Conservation (phyloP, 371 early-diverging fungal species). For the Rhizopus stolonifer region DNA sequence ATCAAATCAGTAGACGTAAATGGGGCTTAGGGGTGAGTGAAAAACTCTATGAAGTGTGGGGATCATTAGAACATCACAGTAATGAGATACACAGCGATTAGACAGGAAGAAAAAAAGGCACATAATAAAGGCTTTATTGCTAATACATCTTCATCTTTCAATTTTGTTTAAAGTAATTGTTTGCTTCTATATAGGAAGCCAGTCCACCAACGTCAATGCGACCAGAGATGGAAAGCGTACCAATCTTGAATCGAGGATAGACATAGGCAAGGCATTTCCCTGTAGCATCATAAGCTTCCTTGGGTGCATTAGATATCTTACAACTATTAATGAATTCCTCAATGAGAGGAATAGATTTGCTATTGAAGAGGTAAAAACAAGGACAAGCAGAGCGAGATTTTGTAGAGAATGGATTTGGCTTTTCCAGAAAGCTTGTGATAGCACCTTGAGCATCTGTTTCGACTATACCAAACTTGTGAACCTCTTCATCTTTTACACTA, state of each 20-base stretch:
- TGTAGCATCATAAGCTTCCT: slow-evolving; percentile 61
- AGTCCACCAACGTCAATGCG: slow-evolving; percentile 67
- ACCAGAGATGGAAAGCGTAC: slow-evolving; percentile 50
- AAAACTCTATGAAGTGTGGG: slow-evolving; percentile 63
- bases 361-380: slow-evolving; percentile 58
- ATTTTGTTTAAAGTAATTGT: slow-evolving; percentile 38
- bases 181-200: slow-evolving; percentile 51
- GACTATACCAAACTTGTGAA: slow-evolving; percentile 59
- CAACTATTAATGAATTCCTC: slow-evolving; percentile 43
- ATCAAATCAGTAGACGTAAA: slow-evolving; percentile 46
- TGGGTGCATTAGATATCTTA: slow-evolving; percentile 22
- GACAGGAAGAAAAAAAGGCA: no score
- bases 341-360: slow-evolving; percentile 29
- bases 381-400: slow-evolving; percentile 56
- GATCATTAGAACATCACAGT: slow-evolving; percentile 15
- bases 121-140: no score
- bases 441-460: slow-evolving; percentile 32
- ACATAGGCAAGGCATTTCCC: slow-evolving; percentile 58
- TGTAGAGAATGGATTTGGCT: slow-evolving; percentile 51
- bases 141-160: no score
- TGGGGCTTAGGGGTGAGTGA: slow-evolving; percentile 54
- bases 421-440: slow-evolving; percentile 57
- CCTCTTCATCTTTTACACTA: slow-evolving; percentile 36
- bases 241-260: slow-evolving; percentile 40
- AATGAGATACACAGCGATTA: neutral